Evolutionary conservation across 2,329 filamentous ascomycete genomes (phyloP).

Genomic region (Monilinia laxa): DNA sequence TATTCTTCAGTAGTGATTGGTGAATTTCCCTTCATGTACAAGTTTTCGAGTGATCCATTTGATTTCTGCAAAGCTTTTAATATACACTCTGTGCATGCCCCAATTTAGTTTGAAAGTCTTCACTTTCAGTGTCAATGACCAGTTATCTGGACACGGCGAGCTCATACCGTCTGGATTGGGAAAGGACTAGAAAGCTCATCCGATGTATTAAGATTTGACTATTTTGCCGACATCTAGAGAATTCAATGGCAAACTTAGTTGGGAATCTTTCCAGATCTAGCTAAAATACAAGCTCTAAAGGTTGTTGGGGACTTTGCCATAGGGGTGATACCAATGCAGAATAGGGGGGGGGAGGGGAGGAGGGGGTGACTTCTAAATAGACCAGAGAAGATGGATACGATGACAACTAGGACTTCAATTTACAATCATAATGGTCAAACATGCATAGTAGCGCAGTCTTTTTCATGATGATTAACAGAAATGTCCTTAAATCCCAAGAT

Average conservation of each 20-base stretch:
- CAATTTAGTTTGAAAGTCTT: neutral
- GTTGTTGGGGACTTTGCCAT: neutral
- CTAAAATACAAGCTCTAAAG: neutral
- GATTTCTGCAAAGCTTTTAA: neutral
- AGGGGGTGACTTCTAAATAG: neutral
- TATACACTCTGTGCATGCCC: neutral
- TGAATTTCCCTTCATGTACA: neutral
- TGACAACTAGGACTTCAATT: neutral
- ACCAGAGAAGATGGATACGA: neutral
- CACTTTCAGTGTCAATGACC: neutral
- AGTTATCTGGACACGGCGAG: too few species aligned
- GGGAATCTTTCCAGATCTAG: neutral
- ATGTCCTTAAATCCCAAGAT: neutral
- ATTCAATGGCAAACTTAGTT: neutral
- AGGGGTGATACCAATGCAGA: neutral
- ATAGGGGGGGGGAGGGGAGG: neutral
- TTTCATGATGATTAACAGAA: neutral
- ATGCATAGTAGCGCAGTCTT: neutral
- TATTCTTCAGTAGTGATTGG: too few species aligned
- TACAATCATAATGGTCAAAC: neutral
- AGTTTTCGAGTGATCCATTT: neutral
- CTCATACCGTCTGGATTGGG: too few species aligned
- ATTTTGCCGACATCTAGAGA: neutral
- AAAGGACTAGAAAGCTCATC: neutral
- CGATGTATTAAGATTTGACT: neutral